Evolutionary conservation across 371 early-diverging fungal species (phyloP).

Genomic region (Lichtheimia corymbifera): DNA sequence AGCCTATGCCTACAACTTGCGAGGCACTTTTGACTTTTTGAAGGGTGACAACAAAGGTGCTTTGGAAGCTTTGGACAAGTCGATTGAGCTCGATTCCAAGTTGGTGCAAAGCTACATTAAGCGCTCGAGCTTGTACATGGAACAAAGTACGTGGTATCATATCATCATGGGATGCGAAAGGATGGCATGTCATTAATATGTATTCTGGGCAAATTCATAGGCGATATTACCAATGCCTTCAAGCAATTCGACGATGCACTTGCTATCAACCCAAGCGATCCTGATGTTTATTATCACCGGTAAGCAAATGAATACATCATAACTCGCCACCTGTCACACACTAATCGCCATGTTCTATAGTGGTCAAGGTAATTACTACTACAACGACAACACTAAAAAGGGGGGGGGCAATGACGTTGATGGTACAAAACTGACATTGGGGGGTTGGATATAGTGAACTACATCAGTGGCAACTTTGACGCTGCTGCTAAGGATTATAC

Average conservation of each 20-base stretch:
- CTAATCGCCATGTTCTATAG: conserved; percentile 11
- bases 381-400: too few species aligned
- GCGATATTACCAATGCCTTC: conserved; percentile 63
- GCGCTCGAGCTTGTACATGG: conserved; percentile 88
- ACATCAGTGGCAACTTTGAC: conserved; percentile 77
- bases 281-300: conserved; percentile 85
- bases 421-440: neutral
- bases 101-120: conserved; percentile 86
- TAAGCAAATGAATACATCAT: conserved; percentile 4
- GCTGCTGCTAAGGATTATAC: conserved; percentile 86
- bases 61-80: conserved; percentile 73
- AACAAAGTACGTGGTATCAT: conserved; percentile 53
- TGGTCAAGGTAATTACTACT: conserved; percentile 35
- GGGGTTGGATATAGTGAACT: conserved; percentile 45
- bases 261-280: conserved; percentile 63
- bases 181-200: neutral
- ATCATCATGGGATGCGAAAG: neutral
- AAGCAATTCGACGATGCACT: conserved; percentile 75
- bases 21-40: conserved; percentile 88
- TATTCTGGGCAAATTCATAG: too few species aligned
- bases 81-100: conserved; percentile 77
- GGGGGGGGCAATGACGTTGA: too few species aligned
- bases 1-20: conserved; percentile 77
- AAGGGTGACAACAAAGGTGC: conserved; percentile 81
- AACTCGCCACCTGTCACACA: too few species aligned